phyloP scores from a whole-genome alignment of 2,329 filamentous ascomycete species.

The Ceratocystis cubensis region DNA sequence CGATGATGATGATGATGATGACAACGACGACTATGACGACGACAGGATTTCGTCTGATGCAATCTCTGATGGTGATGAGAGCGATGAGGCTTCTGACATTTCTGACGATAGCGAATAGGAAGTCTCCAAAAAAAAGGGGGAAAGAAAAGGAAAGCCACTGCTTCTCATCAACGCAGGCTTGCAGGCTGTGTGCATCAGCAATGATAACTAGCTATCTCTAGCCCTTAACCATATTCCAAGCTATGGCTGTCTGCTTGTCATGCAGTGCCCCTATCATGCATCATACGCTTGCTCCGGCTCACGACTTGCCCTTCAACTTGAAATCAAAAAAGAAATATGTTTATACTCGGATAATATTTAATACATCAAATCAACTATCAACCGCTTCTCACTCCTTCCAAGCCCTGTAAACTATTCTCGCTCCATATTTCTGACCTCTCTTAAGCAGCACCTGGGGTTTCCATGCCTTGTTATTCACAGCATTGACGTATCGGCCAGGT shows the following conservation, averaged over 20 bases:
- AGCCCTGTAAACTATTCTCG: constrained; percentile 67
- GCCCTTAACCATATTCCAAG: no score
- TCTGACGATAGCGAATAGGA: constrained; percentile 19
- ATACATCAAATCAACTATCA: not conserved
- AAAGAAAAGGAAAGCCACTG: not conserved
- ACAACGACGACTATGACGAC: constrained; percentile 14
- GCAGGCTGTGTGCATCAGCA: not conserved
- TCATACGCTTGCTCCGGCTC: not conserved
- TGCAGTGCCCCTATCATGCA: not conserved
- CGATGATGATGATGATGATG: constrained; percentile 41
- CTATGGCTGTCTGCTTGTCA: not conserved
- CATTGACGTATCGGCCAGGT: constrained; percentile 82
- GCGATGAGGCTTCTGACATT: constrained; percentile 14
- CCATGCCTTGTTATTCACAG: constrained; percentile 70
- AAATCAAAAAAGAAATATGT: not conserved
- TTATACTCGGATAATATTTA: constrained; percentile 1
- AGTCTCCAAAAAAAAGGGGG: constrained; percentile 6
- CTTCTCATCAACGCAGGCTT: not conserved
- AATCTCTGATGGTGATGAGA: not conserved
- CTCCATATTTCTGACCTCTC: constrained; percentile 74
- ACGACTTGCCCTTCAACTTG: not conserved
- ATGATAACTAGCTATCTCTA: not conserved
- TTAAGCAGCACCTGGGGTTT: constrained; percentile 65
- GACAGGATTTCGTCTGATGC: not conserved
- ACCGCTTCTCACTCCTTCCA: constrained; percentile 51